These are phyloP conservation scores for Grosmannia penicillata DNA, from an alignment of 2,329 filamentous ascomycete genomes.

Conservation along the genomic window DNA sequence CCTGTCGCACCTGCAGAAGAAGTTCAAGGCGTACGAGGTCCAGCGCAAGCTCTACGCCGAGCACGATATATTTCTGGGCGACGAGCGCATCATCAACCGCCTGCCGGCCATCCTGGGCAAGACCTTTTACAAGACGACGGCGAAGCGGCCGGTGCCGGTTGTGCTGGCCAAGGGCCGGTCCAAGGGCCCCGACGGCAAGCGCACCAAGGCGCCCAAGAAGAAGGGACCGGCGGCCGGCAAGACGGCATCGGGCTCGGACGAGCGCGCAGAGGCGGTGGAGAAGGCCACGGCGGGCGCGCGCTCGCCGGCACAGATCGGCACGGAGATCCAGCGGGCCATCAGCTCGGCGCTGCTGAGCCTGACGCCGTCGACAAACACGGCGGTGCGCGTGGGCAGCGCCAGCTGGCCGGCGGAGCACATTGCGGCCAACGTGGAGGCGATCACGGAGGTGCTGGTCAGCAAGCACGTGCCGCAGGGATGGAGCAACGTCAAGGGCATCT, in stretches of 20 bases:
- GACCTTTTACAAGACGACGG: slow-evolving; percentile 73
- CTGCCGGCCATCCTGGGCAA: slow-evolving; percentile 75
- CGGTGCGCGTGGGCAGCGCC: slow-evolving; percentile 65
- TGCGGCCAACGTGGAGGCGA: slow-evolving; percentile 64
- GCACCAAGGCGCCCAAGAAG: slow-evolving; percentile 30
- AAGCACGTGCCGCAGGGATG: slow-evolving; percentile 77
- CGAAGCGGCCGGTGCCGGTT: slow-evolving; percentile 79
- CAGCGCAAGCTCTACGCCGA: slow-evolving; percentile 70
- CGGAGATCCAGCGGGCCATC: slow-evolving; percentile 68
- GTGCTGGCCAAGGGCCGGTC: slow-evolving; percentile 46
- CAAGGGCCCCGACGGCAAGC: slow-evolving; percentile 45
- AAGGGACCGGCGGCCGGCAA: slow-evolving; percentile 44
- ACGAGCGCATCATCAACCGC: slow-evolving; percentile 65
- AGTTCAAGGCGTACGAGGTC: slow-evolving; percentile 80
- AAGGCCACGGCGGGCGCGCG: slow-evolving; percentile 23
- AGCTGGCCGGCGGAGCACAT: slow-evolving; percentile 62
- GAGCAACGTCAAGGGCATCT: slow-evolving; percentile 70
- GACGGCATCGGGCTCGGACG: slow-evolving; percentile 55
- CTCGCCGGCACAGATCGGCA: slow-evolving; percentile 52
- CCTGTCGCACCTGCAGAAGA: slow-evolving; percentile 61
- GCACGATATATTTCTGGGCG: slow-evolving; percentile 87
- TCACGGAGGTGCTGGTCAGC: slow-evolving; percentile 53
- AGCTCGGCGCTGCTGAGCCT: slow-evolving; percentile 68
- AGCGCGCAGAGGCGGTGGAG: slow-evolving; percentile 55
- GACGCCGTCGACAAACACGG: slow-evolving; percentile 62